Evolutionary conservation across 305 asterid species (phyloP), one percentile per base, ranked within the genome.

Genomic region (Ilex paraguariensis): DNA sequence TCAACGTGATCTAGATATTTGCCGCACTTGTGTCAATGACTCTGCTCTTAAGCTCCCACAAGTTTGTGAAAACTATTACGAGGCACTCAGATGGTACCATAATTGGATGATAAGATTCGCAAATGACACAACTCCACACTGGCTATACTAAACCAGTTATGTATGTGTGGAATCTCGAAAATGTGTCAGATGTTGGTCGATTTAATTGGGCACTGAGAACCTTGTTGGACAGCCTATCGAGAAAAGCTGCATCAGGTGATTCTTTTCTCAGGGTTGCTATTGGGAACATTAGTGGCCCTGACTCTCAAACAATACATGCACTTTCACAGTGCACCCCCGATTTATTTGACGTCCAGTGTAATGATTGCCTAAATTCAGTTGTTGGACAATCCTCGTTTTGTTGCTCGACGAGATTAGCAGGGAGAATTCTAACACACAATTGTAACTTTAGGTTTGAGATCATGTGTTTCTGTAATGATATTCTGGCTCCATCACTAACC

Each of bases 101-200:
- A 31, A 0, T 6, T 74, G 75, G 40, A 60, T 46, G 66, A 13
- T 74, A n/a, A 45, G 65, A 30, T 74, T 69, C 58, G 69, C 75
- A 0, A 65, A 74, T 42, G 4, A 10, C 36, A 16, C 67, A 68
- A 13, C 3, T 59, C 6, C 59, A 39, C 13, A 49, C 4, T 11
- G 33, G 49, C 8, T 31, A 4, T n/a, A 28, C 53, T 13, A 1
- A 13, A 0, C 52, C 50, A 0, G 13, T 5, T 50, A n/a, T 61
- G 39, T 15, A 4, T 15, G 13, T 32, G 17, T 15, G 2, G 42
- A 51, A 30, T 17, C 0, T 10, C 1, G 13, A 0, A 5, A 59
- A 60, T 54, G 68, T 57, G 3, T 13, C 61, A 3, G 54, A 57
- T 32, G 32, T 28, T 4, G 48, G 12, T 4, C 59, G 16, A 31